A percentile compares a stretch with the other conserved stretches of the same genome.
phyloP scores from a whole-genome alignment of 345 rosid species.

The Eutrema japonicum region DNA sequence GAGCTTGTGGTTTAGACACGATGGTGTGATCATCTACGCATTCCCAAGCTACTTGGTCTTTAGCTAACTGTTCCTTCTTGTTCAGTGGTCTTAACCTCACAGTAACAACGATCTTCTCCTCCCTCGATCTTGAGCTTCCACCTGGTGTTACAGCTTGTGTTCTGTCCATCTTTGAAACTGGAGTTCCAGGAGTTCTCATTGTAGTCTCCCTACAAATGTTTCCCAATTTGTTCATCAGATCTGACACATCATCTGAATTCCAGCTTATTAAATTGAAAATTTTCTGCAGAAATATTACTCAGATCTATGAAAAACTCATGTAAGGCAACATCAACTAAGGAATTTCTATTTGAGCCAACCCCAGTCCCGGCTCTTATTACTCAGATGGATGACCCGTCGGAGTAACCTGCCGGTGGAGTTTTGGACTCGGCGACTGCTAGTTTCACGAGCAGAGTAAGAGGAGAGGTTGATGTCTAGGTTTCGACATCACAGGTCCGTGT shows the following conservation, averaged over 20 bases:
- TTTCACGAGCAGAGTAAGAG: too few relatives aligned
- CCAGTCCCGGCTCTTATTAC: too few relatives aligned
- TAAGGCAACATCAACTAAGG: conserved; percentile 4
- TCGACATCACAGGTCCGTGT: too few relatives aligned
- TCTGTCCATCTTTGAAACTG: conserved; percentile 75
- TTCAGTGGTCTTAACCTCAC: conserved; percentile 89
- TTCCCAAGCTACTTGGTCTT: conserved; percentile 95
- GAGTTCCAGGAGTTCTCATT: conserved; percentile 82
- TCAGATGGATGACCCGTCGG: too few relatives aligned
- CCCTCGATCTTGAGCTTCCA: conserved; percentile 72
- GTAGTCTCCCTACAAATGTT: conserved; percentile 42
- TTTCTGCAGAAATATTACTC: neutral
- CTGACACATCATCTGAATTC: neutral
- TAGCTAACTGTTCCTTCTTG: conserved; percentile 84
- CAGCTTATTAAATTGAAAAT: neutral
- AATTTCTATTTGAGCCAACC: neutral
- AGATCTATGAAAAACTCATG: conserved; percentile 21
- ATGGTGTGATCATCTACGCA: conserved; percentile 87
- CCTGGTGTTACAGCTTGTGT: conserved; percentile 71
- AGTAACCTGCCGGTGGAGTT: too few relatives aligned
- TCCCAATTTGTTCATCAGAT: conserved; percentile 24
- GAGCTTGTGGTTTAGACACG: conserved; percentile 69
- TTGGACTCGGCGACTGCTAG: too few relatives aligned
- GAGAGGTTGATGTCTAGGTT: too few relatives aligned
- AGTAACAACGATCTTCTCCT: conserved; percentile 97